Evolutionary conservation across 208 protist species (phyloP).

Genomic region (Naegleria gruberi): DNA sequence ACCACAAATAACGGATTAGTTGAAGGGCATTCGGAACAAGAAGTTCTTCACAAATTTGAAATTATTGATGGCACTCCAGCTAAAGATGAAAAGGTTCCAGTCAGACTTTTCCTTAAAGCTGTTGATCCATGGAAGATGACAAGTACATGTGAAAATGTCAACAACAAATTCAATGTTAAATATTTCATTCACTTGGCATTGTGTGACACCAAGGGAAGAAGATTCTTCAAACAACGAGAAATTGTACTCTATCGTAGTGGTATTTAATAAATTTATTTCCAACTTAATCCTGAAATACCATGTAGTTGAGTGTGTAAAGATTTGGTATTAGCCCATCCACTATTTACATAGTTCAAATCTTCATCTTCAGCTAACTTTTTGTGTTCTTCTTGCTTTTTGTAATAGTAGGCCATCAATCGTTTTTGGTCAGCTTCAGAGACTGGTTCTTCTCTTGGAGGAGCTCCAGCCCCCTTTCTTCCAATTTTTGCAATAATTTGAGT

Average conservation of each 20-base stretch:
- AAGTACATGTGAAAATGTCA: constrained; percentile 18
- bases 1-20: neutral
- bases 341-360: constrained; percentile 71
- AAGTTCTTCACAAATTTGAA: constrained; percentile 29
- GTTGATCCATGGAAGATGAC: constrained; percentile 22
- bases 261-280: constrained; percentile 10
- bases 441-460: constrained; percentile 67
- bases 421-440: constrained; percentile 66
- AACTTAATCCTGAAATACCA: constrained; percentile 28
- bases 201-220: neutral
- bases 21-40: neutral
- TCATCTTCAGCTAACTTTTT: constrained; percentile 81
- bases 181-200: constrained; percentile 30
- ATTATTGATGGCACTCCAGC: constrained; percentile 37
- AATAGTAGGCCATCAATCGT: constrained; percentile 78
- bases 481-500: constrained; percentile 82
- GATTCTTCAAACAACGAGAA: constrained; percentile 21
- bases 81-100: constrained; percentile 27
- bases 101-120: constrained; percentile 23
- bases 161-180: constrained; percentile 30
- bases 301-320: constrained; percentile 71
- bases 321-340: constrained; percentile 72
- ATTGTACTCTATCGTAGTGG: neutral
- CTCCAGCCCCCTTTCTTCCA: constrained; percentile 48
- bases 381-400: constrained; percentile 78